Conservation (phyloP, 371 early-diverging fungal species). For the Mortierella sp. region DNA sequence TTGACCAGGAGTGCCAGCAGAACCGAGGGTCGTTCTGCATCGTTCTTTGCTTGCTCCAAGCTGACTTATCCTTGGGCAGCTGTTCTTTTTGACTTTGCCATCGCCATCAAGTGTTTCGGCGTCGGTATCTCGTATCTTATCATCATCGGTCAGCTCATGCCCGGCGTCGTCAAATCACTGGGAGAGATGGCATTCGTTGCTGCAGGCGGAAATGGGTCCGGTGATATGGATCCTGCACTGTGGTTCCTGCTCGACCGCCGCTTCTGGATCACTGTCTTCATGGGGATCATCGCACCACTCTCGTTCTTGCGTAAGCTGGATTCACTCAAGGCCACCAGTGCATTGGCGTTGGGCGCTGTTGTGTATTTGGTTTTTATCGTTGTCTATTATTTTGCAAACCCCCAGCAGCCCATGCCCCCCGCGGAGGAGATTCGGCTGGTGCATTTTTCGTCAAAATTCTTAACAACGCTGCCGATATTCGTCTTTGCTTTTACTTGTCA, state of each 20-base stretch:
- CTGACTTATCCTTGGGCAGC: slow-evolving; percentile 93
- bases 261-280: slow-evolving; percentile 89
- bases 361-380: slow-evolving; percentile 91
- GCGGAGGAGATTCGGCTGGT: slow-evolving; percentile 63
- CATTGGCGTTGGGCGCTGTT: slow-evolving; percentile 91
- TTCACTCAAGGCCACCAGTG: slow-evolving; percentile 94
- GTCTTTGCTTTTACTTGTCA: slow-evolving; percentile 99
- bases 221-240: slow-evolving; percentile 36
- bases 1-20: slow-evolving; percentile 79
- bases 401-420: slow-evolving; percentile 57
- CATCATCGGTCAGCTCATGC: slow-evolving; percentile 95
- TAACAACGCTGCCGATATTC: slow-evolving; percentile 94
- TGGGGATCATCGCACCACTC: slow-evolving; percentile 80
- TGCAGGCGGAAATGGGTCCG: slow-evolving; percentile 35
- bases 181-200: slow-evolving; percentile 35
- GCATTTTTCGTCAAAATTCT: slow-evolving; percentile 71
- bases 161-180: slow-evolving; percentile 67
- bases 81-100: slow-evolving; percentile 93
- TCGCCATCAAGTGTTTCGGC: slow-evolving; percentile 99
- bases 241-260: slow-evolving; percentile 66
- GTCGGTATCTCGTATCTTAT: slow-evolving; percentile 99
- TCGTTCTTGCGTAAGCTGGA: slow-evolving; percentile 89
- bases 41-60: slow-evolving; percentile 90
- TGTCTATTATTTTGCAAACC: slow-evolving; percentile 77
- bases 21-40: slow-evolving; percentile 80